Conservation (phyloP, 140 eudicot genomes). For the Flaveria floridana region DNA sequence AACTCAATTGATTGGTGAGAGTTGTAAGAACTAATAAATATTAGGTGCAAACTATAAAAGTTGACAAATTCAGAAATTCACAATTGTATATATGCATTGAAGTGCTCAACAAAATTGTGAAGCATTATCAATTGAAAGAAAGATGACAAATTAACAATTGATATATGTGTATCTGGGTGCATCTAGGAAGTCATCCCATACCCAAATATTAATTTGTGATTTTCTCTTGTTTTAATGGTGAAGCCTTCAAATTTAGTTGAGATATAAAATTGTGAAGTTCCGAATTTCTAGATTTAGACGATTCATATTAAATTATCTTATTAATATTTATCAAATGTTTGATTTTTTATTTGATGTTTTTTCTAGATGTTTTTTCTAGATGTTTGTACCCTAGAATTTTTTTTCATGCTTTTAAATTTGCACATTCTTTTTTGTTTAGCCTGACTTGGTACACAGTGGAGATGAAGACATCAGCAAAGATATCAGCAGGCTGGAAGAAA, state of each 20-base stretch:
- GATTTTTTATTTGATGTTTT: neutral
- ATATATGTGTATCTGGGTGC: neutral
- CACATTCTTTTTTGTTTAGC: constrained; percentile 34
- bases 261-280: neutral
- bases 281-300: neutral
- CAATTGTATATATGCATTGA: neutral
- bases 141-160: neutral
- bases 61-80: neutral
- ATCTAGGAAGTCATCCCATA: neutral
- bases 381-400: neutral
- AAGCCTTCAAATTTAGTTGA: neutral
- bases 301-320: neutral
- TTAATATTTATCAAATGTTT: neutral
- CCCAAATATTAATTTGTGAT: neutral
- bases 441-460: constrained; percentile 49
- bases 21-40: neutral
- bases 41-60: neutral
- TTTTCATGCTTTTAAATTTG: neutral
- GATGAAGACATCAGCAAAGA: constrained; percentile 60
- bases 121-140: neutral
- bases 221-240: neutral
- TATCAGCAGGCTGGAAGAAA: constrained; percentile 52
- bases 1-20: neutral
- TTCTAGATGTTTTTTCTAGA: neutral
- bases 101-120: neutral